A percentile compares a stretch with the other conserved stretches of the same genome.
Conservation (phyloP, 1,139 yeast genomes). For the Protomyces pachydermus region DNA sequence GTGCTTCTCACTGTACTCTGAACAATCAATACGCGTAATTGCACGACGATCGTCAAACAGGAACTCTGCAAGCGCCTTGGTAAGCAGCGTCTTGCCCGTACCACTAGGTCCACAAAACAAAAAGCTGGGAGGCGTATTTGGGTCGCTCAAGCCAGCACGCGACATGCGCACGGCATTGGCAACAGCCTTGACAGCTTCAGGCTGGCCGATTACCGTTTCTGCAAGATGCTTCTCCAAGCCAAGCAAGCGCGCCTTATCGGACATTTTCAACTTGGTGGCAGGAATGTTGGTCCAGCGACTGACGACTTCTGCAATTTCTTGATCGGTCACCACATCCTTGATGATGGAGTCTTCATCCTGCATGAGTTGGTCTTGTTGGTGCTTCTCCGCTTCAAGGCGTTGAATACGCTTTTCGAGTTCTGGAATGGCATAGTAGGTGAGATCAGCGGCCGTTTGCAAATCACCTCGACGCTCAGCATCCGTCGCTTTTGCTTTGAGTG, state of each 20-base stretch:
- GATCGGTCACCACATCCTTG: slow-evolving; percentile 85
- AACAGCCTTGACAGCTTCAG: slow-evolving; percentile 93
- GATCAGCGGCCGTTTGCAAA: slow-evolving; percentile 89
- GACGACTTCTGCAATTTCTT: slow-evolving; percentile 93
- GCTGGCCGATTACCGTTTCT: slow-evolving; percentile 85
- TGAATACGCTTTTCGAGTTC: slow-evolving; percentile 73
- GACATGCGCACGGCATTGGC: slow-evolving; percentile 89
- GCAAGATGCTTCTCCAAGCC: slow-evolving; percentile 88
- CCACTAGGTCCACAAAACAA: slow-evolving; percentile 93
- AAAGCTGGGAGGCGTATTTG: slow-evolving; percentile 94
- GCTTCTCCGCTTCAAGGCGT: slow-evolving; percentile 70
- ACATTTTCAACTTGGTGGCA: slow-evolving; percentile 92
- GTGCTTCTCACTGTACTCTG: slow-evolving; percentile 92
- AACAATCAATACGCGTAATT: slow-evolving; percentile 95
- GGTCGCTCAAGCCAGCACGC: slow-evolving; percentile 93
- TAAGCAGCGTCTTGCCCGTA: slow-evolving; percentile 96
- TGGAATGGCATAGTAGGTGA: slow-evolving; percentile 93
- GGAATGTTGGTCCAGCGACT: slow-evolving; percentile 97
- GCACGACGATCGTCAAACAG: slow-evolving; percentile 93
- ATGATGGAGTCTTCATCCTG: slow-evolving; percentile 51
- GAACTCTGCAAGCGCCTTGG: slow-evolving; percentile 93
- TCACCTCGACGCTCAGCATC: slow-evolving; percentile 98
- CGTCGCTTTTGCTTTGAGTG: slow-evolving; percentile 80
- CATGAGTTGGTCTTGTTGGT: slow-evolving; percentile 47
- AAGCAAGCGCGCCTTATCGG: slow-evolving; percentile 87